Evolutionary conservation across 2,329 filamentous ascomycete genomes (phyloP), one percentile per base, ranked within the genome.

Genomic region (Fusarium haematococcum): DNA sequence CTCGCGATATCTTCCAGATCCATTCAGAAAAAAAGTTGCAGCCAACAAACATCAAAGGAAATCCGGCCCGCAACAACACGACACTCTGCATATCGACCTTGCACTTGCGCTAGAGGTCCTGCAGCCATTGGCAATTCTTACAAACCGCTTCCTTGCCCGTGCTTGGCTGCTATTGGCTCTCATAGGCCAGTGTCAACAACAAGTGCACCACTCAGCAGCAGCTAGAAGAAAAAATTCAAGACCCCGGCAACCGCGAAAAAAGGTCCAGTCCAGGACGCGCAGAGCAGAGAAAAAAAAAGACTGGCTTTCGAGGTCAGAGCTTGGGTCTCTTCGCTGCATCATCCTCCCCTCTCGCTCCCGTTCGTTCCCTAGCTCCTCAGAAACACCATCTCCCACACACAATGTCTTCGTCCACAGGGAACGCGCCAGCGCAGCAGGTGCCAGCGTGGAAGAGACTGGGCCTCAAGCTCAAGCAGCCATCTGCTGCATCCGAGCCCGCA

Each of bases 381-480:
- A 69, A 39, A 62, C 59, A 58, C 50, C 68, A 63, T 74, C 58
- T 75, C 52, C 66, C 71, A 65, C 77, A 43, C 58, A 23, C 77
- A 80, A 87, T 87, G 84, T 85, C 82, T 76, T 84, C 84, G 76
- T 80, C 84, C 79, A 81, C 80, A 76, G 81, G 82, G 76, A 81
- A 79, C 78, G 82, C 85, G 83, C 83, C 84, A 82, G 79, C 83
- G 71, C 84, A 85, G 80, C 84, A 84, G 77, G 84, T 88, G 71
- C 89, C 89, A 67, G 88, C 88, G 73, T 91, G 89, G 89, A 91
- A 91, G 80, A 87, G 88, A 85, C 87, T 90, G 85, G 89, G 89
- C 82, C 87, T 91, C 80, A 90, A 90, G 85, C 88, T 90, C 83
- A 91, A 90, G 82, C 79, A 81, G 71, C 76, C 79, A 66, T 77